Percentiles rank a stretch among this genome's conserved stretches.
phyloP scores from a whole-genome alignment of 805 yeast genomes.

The Yarrowia alimentaria region DNA sequence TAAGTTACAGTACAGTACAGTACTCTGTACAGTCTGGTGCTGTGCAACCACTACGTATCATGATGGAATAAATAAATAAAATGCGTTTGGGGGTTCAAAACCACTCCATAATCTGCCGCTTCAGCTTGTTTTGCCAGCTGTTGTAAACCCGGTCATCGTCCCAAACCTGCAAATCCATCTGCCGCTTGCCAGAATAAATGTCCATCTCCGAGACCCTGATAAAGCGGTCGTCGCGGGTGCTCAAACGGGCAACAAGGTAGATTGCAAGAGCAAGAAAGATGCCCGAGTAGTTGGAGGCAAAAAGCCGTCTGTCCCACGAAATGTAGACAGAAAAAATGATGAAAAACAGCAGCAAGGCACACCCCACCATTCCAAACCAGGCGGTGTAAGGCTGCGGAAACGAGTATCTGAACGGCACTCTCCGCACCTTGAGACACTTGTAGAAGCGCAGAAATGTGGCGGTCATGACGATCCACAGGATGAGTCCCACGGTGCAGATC shows the following conservation, averaged over 20 bases:
- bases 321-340: slow-evolving; percentile 66
- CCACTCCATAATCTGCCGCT: slow-evolving; percentile 14
- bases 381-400: slow-evolving; percentile 62
- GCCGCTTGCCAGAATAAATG: slow-evolving; percentile 80
- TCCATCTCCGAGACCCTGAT: slow-evolving; percentile 73
- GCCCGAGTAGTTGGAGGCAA: slow-evolving; percentile 66
- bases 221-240: slow-evolving; percentile 51
- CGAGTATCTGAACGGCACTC: slow-evolving; percentile 49
- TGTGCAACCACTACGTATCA: no score
- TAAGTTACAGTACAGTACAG: no score
- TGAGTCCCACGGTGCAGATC: slow-evolving; percentile 69
- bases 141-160: slow-evolving; percentile 56
- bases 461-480: slow-evolving; percentile 78
- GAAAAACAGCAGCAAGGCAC: slow-evolving; percentile 49
- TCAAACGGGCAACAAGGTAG: slow-evolving; percentile 54
- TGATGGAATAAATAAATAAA: not conserved
- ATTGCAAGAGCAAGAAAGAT: slow-evolving; percentile 52
- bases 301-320: slow-evolving; percentile 58
- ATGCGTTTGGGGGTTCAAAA: no score
- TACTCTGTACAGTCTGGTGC: no score
- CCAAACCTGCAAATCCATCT: slow-evolving; percentile 78
- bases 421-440: slow-evolving; percentile 56
- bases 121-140: slow-evolving; percentile 20
- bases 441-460: slow-evolving; percentile 62
- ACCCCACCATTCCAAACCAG: slow-evolving; percentile 57